A percentile compares a stretch with the other conserved stretches of the same genome.
Conservation (phyloP, 2,329 filamentous ascomycete species). For the Leptographium galeiforme region DNA sequence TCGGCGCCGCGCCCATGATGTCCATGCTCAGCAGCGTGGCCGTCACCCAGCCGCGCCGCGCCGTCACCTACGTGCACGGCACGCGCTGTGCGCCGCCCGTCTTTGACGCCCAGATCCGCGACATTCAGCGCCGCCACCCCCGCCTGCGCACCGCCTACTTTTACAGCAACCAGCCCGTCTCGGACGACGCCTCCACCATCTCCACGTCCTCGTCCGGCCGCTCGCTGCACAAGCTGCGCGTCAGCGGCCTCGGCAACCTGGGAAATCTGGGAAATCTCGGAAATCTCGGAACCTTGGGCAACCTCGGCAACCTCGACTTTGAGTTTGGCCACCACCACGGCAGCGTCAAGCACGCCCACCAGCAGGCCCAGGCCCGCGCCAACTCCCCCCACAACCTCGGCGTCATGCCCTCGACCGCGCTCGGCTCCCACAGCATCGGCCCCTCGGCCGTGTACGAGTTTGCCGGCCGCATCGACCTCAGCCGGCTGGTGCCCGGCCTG, state of each 20-base stretch:
- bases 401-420: not conserved
- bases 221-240: not conserved
- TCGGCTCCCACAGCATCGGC: not conserved
- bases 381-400: not conserved
- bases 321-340: not conserved
- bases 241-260: not conserved
- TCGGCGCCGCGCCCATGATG: conserved; percentile 43
- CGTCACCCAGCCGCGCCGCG: conserved; percentile 29
- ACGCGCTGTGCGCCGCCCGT: conserved; percentile 35
- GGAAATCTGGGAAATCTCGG: not conserved
- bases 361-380: too few species aligned
- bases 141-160: conserved; percentile 32
- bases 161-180: conserved; percentile 19
- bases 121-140: conserved; percentile 22
- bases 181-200: not conserved
- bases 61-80: conserved; percentile 47
- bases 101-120: conserved; percentile 38
- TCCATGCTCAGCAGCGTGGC: conserved; percentile 45
- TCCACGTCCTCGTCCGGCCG: not conserved
- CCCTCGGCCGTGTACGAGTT: conserved; percentile 27
- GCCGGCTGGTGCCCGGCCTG: conserved; percentile 18
- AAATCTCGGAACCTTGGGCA: not conserved
- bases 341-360: not conserved
- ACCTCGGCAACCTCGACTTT: not conserved
- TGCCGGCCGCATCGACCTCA: conserved; percentile 32